phyloP scores from a whole-genome alignment of 1,284 basidiomycete species.

The Heterobasidion parviporum region DNA sequence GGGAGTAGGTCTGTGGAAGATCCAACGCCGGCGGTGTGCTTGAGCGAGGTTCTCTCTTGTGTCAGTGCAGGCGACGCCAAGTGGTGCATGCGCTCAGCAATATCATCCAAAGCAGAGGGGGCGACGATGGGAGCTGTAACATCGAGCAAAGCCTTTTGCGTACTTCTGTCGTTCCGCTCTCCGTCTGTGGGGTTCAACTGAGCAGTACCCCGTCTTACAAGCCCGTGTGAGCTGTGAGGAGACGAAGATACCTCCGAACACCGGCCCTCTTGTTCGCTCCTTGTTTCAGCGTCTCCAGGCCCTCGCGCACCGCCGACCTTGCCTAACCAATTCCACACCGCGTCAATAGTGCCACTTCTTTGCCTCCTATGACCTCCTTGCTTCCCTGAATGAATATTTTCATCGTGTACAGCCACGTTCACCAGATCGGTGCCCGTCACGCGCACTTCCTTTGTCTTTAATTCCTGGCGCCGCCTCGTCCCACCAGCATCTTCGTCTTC shows the following conservation, averaged over 20 bases:
- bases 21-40: not conserved
- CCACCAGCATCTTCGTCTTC: not conserved
- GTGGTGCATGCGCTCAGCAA: not conserved
- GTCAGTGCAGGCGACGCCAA: not conserved
- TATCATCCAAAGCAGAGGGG: not conserved
- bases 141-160: not conserved
- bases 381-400: not conserved
- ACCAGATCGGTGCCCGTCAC: not conserved
- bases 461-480: not conserved
- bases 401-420: not conserved
- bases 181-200: not conserved
- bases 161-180: not conserved
- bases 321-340: constrained; percentile 8
- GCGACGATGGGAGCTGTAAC: not conserved
- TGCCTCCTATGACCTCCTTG: constrained; percentile 1
- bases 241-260: not conserved
- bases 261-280: not conserved
- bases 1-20: not conserved
- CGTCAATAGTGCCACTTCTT: constrained; percentile 10
- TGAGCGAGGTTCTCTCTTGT: not conserved
- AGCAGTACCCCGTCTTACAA: not conserved
- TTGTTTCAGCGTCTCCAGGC: not conserved
- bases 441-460: not conserved
- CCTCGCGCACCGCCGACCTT: constrained; percentile 7
- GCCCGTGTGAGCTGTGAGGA: not conserved